phyloP scores from a whole-genome alignment of 2,329 filamentous ascomycete species.

The Monosporascus sp. region DNA sequence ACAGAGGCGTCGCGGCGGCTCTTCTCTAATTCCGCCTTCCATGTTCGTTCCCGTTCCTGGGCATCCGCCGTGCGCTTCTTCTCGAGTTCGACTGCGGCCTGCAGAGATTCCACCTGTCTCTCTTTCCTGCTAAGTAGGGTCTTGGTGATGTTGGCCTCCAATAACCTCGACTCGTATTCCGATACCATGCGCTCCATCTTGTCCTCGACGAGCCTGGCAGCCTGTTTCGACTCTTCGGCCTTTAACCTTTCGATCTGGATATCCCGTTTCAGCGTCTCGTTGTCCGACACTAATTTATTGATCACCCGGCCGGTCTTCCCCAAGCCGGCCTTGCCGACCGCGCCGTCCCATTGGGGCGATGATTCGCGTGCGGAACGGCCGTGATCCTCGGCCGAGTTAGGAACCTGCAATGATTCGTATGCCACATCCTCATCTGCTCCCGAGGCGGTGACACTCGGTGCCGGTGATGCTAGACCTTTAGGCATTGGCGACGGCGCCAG shows the following conservation, averaged over 20 bases:
- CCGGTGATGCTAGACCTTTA: conserved; percentile 13
- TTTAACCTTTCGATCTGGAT: conserved; percentile 60
- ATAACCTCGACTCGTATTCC: conserved; percentile 64
- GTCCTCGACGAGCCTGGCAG: conserved; percentile 61
- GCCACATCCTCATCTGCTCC: conserved; percentile 16
- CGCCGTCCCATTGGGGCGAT: conserved; percentile 53
- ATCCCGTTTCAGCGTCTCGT: conserved; percentile 71
- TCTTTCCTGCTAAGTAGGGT: conserved; percentile 67
- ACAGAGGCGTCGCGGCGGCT: conserved; percentile 52
- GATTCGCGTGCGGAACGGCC: conserved; percentile 25
- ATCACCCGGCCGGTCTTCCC: conserved; percentile 76
- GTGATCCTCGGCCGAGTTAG: conserved; percentile 28
- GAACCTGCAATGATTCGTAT: conserved; percentile 28
- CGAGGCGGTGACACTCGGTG: conserved; percentile 15
- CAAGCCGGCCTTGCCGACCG: conserved; percentile 62
- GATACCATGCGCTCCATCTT: conserved; percentile 64
- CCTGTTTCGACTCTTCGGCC: conserved; percentile 66
- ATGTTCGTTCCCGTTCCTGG: conserved; percentile 54
- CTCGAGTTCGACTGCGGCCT: conserved; percentile 59
- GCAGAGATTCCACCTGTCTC: conserved; percentile 66
- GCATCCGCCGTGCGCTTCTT: conserved; percentile 56
- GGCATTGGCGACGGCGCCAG: conserved; percentile 8
- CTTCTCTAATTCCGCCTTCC: conserved; percentile 60
- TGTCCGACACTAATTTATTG: conserved; percentile 75
- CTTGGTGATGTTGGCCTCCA: conserved; percentile 68